Conservation (phyloP, 768 basidiomycete genomes). For the Gautieria morchelliformis region DNA sequence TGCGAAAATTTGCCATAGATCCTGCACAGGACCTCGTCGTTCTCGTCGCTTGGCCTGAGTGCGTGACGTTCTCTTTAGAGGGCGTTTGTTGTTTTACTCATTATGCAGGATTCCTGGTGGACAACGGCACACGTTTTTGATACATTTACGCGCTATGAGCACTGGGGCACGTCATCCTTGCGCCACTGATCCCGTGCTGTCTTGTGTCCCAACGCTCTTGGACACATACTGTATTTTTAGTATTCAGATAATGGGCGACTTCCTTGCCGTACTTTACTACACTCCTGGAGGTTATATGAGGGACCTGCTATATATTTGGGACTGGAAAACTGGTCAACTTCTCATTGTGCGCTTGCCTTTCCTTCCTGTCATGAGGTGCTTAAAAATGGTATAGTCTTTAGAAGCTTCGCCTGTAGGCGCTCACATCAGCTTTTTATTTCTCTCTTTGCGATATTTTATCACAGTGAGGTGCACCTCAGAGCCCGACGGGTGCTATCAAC, state of each 20-base stretch:
- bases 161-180: slow-evolving; percentile 38
- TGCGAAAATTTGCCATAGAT: slow-evolving; percentile 56
- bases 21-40: slow-evolving; percentile 58
- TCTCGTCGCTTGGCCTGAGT: slow-evolving; percentile 29
- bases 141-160: slow-evolving; percentile 35
- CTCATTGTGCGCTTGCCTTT: slow-evolving; percentile 36
- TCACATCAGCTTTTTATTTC: slow-evolving; percentile 19
- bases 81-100: too few species aligned
- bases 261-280: slow-evolving; percentile 40
- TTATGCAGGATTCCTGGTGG: too few species aligned
- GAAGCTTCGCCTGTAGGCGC: not conserved
- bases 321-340: slow-evolving; percentile 51
- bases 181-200: slow-evolving; percentile 25
- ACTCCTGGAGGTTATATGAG: slow-evolving; percentile 20
- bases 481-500: slow-evolving; percentile 3
- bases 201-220: slow-evolving; percentile 18
- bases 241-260: slow-evolving; percentile 46
- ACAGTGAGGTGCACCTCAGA: slow-evolving; percentile 1
- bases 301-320: slow-evolving; percentile 49
- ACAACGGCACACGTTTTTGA: slow-evolving; percentile 14
- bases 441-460: slow-evolving; percentile 17
- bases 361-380: not conserved
- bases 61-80: too few species aligned
- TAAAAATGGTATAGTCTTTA: not conserved
- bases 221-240: slow-evolving; percentile 21